phyloP scores from a whole-genome alignment of 169 alveolate species.

The Cryptosporidium meleagridis region DNA sequence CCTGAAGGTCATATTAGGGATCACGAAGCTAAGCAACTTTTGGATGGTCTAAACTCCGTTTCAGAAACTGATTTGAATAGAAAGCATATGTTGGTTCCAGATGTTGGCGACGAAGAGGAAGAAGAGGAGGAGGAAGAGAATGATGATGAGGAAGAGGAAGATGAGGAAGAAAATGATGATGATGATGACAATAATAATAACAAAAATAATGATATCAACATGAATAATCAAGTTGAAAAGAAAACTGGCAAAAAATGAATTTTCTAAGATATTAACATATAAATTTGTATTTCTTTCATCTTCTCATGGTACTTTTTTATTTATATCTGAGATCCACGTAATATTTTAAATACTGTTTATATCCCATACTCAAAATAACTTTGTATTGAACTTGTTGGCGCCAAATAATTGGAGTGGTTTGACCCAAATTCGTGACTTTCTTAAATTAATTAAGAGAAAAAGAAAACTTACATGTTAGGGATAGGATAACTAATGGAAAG shows the following conservation, averaged over 20 bases:
- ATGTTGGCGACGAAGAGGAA: constrained; percentile 73
- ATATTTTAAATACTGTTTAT: too few relatives aligned
- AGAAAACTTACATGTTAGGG: not conserved
- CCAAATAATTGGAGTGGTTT: not conserved
- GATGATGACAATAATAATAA: not conserved
- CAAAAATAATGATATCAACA: not conserved
- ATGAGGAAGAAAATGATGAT: not conserved
- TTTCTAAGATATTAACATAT: too few relatives aligned
- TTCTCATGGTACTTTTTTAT: too few relatives aligned
- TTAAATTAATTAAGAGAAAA: not conserved
- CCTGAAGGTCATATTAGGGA: constrained; percentile 73
- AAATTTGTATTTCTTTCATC: too few relatives aligned
- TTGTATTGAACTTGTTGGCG: not conserved
- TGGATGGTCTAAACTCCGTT: constrained; percentile 63
- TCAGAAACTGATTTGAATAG: constrained; percentile 50
- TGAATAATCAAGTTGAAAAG: not conserved
- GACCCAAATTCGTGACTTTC: not conserved
- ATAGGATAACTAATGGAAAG: not conserved
- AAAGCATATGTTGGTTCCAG: constrained; percentile 72
- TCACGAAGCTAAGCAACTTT: constrained; percentile 61
- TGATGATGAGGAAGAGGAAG: constrained; percentile 25
- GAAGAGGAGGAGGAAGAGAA: constrained; percentile 35
- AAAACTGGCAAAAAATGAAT: not conserved
- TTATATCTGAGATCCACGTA: not conserved
- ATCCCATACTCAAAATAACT: too few relatives aligned